Percentiles rank a stretch among this genome's conserved stretches.
Conservation (phyloP, 2,329 filamentous ascomycete species). For the Tetracladium maxilliforme region DNA sequence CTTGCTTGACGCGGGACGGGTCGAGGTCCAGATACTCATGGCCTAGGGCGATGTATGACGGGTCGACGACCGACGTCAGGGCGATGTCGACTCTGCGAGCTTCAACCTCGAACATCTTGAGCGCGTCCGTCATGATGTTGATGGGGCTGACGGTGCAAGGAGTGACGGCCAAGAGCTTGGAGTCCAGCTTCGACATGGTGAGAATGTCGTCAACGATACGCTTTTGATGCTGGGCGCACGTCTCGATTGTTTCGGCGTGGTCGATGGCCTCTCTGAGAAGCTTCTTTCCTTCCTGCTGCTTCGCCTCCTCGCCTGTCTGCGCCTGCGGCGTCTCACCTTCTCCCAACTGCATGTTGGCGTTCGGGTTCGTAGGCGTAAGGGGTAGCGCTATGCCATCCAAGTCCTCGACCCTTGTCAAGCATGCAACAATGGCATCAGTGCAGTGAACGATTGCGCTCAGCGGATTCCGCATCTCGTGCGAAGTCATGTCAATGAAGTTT, state of each 20-base stretch:
- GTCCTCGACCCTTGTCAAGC: too few relatives aligned
- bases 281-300: conserved; percentile 14
- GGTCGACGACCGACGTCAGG: conserved; percentile 47
- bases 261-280: conserved; percentile 29
- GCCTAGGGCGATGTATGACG: conserved; percentile 39
- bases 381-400: too few relatives aligned
- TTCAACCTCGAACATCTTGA: conserved; percentile 71
- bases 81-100: conserved; percentile 54
- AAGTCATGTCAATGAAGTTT: conserved; percentile 66
- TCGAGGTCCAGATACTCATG: conserved; percentile 57
- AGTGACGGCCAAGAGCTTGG: conserved; percentile 57
- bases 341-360: too few relatives aligned
- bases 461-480: conserved; percentile 62
- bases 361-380: too few relatives aligned
- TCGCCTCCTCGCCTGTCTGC: conserved; percentile 10
- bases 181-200: conserved; percentile 63
- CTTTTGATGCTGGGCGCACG: conserved; percentile 71
- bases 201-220: conserved; percentile 63
- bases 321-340: conserved; percentile 1
- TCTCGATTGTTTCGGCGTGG: conserved; percentile 59
- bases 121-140: conserved; percentile 46
- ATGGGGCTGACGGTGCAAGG: conserved; percentile 56
- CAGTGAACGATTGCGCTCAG: conserved; percentile 61
- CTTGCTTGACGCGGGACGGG: conserved; percentile 60
- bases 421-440: conserved; percentile 54